Percentiles rank a stretch among this genome's conserved stretches.
These are phyloP conservation scores for Stephania yunnanensis DNA, from an alignment of 164 flowering plant genomes.

Conservation along the genomic window DNA sequence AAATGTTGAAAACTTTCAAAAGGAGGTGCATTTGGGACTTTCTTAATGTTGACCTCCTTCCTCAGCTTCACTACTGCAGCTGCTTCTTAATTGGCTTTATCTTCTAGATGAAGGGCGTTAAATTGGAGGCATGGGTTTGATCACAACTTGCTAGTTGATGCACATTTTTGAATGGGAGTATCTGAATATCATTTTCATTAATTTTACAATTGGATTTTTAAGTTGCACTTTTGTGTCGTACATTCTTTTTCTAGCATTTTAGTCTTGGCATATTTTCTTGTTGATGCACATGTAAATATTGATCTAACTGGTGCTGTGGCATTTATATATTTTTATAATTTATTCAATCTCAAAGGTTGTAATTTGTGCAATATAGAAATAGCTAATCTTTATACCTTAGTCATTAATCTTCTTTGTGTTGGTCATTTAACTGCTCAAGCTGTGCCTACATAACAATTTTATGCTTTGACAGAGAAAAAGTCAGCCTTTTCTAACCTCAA, in stretches of 20 bases:
- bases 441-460: not conserved
- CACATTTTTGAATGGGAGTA: not conserved
- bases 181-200: no score
- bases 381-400: not conserved
- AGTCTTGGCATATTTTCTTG: not conserved
- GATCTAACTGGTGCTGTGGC: not conserved
- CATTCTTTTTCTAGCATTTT: not conserved
- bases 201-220: no score
- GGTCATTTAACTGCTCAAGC: not conserved
- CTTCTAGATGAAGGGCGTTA: no score
- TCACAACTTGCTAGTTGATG: not conserved
- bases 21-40: not conserved
- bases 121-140: no score
- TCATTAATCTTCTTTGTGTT: not conserved
- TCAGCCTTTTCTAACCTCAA: not conserved
- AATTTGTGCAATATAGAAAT: not conserved
- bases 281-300: not conserved
- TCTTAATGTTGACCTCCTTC: no score
- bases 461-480: not conserved
- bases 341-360: not conserved
- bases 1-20: not conserved
- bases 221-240: no score
- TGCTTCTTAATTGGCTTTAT: no score
- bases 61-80: no score
- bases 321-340: not conserved